These are phyloP conservation scores for Corchorus capsularis DNA, from an alignment of 345 rosid species.

Conservation along the genomic window DNA sequence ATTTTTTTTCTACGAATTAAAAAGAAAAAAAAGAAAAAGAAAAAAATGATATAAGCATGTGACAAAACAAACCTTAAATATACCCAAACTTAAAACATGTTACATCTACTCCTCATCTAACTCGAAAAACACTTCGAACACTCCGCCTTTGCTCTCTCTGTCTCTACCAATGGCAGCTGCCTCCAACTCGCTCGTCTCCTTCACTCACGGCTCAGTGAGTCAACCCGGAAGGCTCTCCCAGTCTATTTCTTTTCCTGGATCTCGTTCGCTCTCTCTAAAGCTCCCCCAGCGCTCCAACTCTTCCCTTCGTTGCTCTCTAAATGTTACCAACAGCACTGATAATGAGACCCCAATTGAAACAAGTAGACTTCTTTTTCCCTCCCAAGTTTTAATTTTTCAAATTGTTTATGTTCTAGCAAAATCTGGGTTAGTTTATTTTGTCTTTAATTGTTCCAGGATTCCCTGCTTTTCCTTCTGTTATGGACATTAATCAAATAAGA, in stretches of 20 bases:
- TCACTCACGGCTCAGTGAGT: conserved; percentile 12
- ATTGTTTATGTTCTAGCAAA: conserved; percentile 7
- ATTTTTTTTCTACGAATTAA: no score
- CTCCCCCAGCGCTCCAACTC: not conserved
- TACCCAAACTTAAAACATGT: not conserved
- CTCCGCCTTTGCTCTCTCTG: not conserved
- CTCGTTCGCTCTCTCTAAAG: conserved; percentile 5
- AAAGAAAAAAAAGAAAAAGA: no score
- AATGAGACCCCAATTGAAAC: conserved; percentile 10
- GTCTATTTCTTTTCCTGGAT: conserved; percentile 13
- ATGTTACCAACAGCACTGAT: not conserved
- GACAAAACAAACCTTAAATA: not conserved
- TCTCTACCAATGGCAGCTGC: conserved; percentile 10
- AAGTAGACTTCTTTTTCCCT: not conserved
- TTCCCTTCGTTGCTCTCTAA: conserved; percentile 7
- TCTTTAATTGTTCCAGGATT: conserved; percentile 38
- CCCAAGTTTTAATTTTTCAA: not conserved
- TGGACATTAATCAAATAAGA: conserved; percentile 89
- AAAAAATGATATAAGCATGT: no score
- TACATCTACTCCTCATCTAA: not conserved
- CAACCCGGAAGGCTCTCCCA: conserved; percentile 11
- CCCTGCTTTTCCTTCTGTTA: conserved; percentile 73
- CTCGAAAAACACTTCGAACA: not conserved
- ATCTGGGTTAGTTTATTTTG: not conserved
- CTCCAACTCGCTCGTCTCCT: conserved; percentile 1